Base-by-base conservation (phyloP, 1,284 basidiomycete species). In the Trichosporon sp. region DNA sequence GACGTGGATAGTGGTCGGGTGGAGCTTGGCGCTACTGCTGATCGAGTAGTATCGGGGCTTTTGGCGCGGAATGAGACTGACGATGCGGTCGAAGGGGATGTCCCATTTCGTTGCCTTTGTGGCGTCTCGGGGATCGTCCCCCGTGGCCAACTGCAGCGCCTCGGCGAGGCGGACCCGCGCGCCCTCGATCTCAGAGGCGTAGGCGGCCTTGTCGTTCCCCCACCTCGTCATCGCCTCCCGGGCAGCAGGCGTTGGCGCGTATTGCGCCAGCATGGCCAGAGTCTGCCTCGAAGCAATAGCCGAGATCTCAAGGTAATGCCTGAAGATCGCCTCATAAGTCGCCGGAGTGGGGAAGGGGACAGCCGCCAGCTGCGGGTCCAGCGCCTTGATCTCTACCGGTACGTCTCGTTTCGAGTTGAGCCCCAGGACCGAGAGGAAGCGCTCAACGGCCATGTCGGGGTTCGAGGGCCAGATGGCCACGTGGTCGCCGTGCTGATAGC, bases 271-370 rank as follows among this genome's bases (percentile, higher is more conserved):
- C 54, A 86, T 84, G 59, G 90, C 89, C 36, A 98, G 87, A 63
- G 94, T 89, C 80, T 98, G 95, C 81, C 95, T 90, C 80, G 92
- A 92, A 9, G 90, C 92, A 59, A 92, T 87, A 40, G 92, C 90
- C 71, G 89, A 91, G 75, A 98, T 93, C 78, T 98, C 95, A 76
- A 98, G 88, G 81, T 99, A 99, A 83, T 98, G 91, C 56, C 95
- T 88, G 73, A 98, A 88, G 69, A 97, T 91, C 58, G 94, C 90
- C 70, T 86, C 87, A 76, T 97, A 98, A 1, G 95, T 97, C 1
- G 95, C 95, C 1, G 95, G 95, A 25, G 92, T 89, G n/a, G 95
- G 95, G 89, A 98, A 99, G 14, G 95, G 95, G 66, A 98, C 95
- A 81, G 98, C 97, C 65, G 95, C 95, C 21, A 99, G 85, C 25